A percentile compares a stretch with the other conserved stretches of the same genome.
Evolutionary conservation across 768 basidiomycete genomes (phyloP).

Genomic region (Leucosporidium yakuticum): DNA sequence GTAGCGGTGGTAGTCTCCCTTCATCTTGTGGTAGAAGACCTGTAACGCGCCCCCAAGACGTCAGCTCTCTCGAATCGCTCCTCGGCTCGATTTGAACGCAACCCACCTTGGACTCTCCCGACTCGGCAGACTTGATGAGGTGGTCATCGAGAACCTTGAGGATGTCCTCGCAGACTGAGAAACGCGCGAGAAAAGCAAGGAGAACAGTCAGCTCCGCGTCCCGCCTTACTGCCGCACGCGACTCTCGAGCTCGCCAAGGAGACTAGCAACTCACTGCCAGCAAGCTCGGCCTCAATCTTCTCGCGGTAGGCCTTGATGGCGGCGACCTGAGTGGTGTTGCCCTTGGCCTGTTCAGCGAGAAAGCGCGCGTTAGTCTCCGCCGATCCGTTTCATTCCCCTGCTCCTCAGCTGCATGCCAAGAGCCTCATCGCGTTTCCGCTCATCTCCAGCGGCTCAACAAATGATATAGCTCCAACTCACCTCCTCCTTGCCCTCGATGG

Average conservation of each 20-base stretch:
- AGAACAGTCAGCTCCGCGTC: neutral
- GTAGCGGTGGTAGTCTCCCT: slow-evolving; percentile 99
- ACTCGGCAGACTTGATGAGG: slow-evolving; percentile 91
- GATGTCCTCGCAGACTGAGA: slow-evolving; percentile 81
- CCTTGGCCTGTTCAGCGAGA: slow-evolving; percentile 56
- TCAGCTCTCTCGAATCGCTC: slow-evolving; percentile 2
- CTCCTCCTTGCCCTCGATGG: slow-evolving; percentile 99
- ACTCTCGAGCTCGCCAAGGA: neutral
- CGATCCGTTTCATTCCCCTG: neutral
- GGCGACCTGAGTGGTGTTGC: slow-evolving; percentile 86
- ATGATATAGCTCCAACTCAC: neutral
- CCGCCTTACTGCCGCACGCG: neutral
- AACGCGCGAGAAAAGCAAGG: neutral
- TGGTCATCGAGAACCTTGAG: slow-evolving; percentile 96
- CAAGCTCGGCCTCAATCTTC: slow-evolving; percentile 94
- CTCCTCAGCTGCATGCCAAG: neutral
- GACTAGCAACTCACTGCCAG: slow-evolving; percentile 53
- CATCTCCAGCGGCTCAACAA: neutral
- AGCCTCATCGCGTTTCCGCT: slow-evolving; percentile 13
- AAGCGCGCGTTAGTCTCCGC: neutral
- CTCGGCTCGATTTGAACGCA: slow-evolving; percentile 45
- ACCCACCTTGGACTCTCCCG: slow-evolving; percentile 98
- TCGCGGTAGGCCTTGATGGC: slow-evolving; percentile 98
- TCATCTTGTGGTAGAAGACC: slow-evolving; percentile 54
- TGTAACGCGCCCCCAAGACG: slow-evolving; percentile 9